phyloP scores from a whole-genome alignment of 2,329 filamentous ascomycete species.

The Trichoderma cornu-damae region DNA sequence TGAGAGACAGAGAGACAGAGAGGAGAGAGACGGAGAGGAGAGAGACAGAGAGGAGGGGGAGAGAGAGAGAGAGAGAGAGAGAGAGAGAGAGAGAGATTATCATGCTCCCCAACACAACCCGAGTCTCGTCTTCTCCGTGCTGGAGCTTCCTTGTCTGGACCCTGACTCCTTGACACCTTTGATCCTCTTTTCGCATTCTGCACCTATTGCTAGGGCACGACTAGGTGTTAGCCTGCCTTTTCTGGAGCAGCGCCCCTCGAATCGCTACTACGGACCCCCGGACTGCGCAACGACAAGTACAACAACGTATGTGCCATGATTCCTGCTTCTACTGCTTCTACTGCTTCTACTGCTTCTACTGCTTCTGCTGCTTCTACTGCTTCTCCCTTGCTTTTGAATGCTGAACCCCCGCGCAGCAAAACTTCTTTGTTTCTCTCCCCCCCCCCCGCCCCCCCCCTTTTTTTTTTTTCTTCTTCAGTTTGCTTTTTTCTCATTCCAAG shows the following conservation, averaged over 20 bases:
- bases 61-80: too few species aligned
- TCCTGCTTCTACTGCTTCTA: too few species aligned
- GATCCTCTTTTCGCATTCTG: background rate
- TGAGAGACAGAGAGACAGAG: too few species aligned
- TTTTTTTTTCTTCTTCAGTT: background rate
- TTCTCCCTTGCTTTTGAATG: conserved; percentile 12
- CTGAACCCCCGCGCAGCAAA: conserved; percentile 17
- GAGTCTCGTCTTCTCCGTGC: conserved; percentile 37
- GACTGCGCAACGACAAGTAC: background rate
- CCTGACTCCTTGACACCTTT: conserved; percentile 35
- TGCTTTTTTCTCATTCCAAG: conserved; percentile 11
- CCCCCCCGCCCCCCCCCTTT: too few species aligned
- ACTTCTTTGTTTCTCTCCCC: background rate
- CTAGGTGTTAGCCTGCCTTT: background rate
- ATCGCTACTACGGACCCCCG: background rate
- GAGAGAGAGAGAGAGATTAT: conserved; percentile 34
- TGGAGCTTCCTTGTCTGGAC: conserved; percentile 39
- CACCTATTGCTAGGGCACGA: too few species aligned
- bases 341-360: conserved; percentile 2
- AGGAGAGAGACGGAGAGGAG: too few species aligned
- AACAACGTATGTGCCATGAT: background rate
- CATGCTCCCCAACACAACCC: conserved; percentile 37
- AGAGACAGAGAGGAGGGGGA: too few species aligned
- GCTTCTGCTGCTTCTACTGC: too few species aligned
- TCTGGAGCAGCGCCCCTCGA: background rate